Base-by-base conservation (phyloP, 768 basidiomycete species). In the Tulasnella calospora region DNA sequence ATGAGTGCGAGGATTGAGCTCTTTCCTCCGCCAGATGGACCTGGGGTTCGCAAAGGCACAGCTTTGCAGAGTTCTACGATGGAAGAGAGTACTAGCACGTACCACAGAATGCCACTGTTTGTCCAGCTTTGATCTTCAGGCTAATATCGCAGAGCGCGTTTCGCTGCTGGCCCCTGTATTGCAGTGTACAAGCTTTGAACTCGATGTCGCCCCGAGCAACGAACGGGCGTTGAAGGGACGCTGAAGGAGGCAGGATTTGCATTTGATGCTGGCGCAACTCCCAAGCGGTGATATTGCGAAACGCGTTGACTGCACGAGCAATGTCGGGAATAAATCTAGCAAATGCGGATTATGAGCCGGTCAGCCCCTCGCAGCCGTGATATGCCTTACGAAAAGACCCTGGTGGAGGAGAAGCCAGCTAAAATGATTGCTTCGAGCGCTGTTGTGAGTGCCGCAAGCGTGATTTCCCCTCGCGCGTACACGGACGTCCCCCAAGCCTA, bases 21-120 rank as follows among this genome's bases (percentile, higher is more conserved):
- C 51, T 75, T 75, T 33, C 74, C 74, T 30, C 74, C 74, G 36
- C 74, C 74, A 13, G 74, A 75, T n/a, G 74, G 74, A 38, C 74
- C 74, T 75, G 9, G 10, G 21, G 46, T 3, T 23, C 30, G 33
- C 19, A 61, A 9, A 46, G n/a, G 81, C 21, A 23, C 33, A 35
- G 27, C 33, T 36, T 21, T 71, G 46, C 35, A 35, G 13, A 36
- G 27, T n/a, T 17, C n/a, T 4, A 17, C 2, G 61, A 10, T 30
- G 6, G 70, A 47, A 61, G 2, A 51, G 33, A 46, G 27, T 33
- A 30, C 8, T 1, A 80, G 79, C 72, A 46, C 27, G 81, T 82
- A 51, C 84, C 84, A 72, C 83, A 83, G 72, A 84, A 83, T 0
- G 84, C 84, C 69, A 83, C 81, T 2, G 82, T 81, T 78, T 82